Evolutionary conservation across 2,329 filamentous ascomycete species (phyloP).

Genomic region (Pseudogymnoascus sp.): DNA sequence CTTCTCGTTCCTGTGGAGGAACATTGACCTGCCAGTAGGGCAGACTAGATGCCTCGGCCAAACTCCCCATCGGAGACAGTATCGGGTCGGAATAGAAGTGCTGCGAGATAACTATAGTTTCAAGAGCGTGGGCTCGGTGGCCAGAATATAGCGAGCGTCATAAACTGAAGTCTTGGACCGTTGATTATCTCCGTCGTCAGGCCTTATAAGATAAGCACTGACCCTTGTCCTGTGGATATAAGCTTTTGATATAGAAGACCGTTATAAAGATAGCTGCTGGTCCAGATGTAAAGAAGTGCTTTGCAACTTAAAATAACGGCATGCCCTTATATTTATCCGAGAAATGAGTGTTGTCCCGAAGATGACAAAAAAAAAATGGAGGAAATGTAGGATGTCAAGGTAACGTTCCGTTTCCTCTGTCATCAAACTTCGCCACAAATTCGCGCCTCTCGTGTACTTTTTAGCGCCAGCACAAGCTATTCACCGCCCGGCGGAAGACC

Average conservation of each 20-base stretch:
- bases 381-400: background rate
- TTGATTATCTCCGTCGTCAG: background rate
- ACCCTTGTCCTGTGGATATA: background rate
- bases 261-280: background rate
- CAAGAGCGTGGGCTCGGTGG: background rate
- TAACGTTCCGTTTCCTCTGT: constrained; percentile 7
- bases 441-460: background rate
- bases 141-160: background rate
- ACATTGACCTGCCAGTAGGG: constrained; percentile 84
- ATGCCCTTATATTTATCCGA: background rate
- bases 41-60: constrained; percentile 18
- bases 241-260: constrained; percentile 2
- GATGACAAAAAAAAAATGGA: constrained; percentile 5
- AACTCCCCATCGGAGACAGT: background rate
- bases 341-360: background rate
- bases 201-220: background rate
- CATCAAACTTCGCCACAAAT: constrained; percentile 3
- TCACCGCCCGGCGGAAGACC: background rate
- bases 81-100: background rate
- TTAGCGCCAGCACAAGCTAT: background rate
- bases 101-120: background rate
- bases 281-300: background rate
- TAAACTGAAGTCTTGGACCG: background rate
- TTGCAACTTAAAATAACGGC: background rate
- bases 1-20: constrained; percentile 49